Evolutionary conservation across 2,329 filamentous ascomycete species (phyloP).

Genomic region (Fusarium cyanostomum): DNA sequence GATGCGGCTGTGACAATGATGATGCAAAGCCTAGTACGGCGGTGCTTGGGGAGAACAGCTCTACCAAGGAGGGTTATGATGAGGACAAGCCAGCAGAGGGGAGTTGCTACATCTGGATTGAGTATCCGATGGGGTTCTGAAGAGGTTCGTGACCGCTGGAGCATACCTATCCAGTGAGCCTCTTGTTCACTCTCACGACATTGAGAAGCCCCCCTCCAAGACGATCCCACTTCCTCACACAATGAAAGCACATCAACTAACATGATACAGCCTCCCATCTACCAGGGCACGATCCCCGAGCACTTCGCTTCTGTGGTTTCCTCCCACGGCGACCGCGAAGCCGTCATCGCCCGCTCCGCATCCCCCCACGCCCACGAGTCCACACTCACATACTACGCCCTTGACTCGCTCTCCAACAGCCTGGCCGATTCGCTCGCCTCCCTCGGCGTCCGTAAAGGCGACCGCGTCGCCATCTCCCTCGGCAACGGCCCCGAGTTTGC

Average conservation of each 20-base stretch:
- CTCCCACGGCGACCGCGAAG: slow-evolving; percentile 69
- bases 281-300: slow-evolving; percentile 74
- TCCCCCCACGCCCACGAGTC: slow-evolving; percentile 63
- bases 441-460: slow-evolving; percentile 80
- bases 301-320: slow-evolving; percentile 75
- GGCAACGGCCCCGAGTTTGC: slow-evolving; percentile 89
- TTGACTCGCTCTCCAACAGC: slow-evolving; percentile 80
- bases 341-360: slow-evolving; percentile 63
- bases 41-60: slow-evolving; percentile 16
- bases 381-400: slow-evolving; percentile 75
- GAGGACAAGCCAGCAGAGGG: slow-evolving; percentile 21
- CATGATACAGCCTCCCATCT: slow-evolving; percentile 68
- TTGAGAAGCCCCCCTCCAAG: too few relatives aligned
- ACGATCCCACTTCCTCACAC: too few relatives aligned
- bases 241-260: slow-evolving; percentile 1
- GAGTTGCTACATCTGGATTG: slow-evolving; percentile 33
- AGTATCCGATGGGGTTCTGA: slow-evolving; percentile 45
- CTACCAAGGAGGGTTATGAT: slow-evolving; percentile 7
- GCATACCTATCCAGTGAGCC: not conserved
- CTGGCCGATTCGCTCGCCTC: slow-evolving; percentile 76
- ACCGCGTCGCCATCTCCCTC: slow-evolving; percentile 85
- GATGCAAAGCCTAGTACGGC: slow-evolving; percentile 33
- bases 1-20: not conserved
- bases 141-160: slow-evolving; percentile 46
- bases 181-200: too few relatives aligned